phyloP scores from a whole-genome alignment of 345 rosid species.

The Acer saccharum region DNA sequence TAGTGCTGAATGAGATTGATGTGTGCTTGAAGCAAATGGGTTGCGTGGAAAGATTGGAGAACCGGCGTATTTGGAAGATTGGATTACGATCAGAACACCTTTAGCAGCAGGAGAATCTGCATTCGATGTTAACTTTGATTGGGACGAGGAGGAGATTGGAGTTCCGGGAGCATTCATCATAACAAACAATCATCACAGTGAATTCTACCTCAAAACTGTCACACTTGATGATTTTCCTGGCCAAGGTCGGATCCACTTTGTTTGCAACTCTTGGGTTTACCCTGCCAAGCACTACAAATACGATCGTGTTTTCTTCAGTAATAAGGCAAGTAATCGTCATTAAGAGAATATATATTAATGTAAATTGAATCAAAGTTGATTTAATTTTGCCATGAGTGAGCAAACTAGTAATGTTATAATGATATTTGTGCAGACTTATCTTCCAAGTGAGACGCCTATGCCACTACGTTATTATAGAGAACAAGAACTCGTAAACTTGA shows the following conservation, averaged over 20 bases:
- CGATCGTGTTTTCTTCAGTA: conserved; percentile 76
- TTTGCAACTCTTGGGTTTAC: conserved; percentile 90
- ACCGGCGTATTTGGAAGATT: conserved; percentile 55
- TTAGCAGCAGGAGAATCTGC: conserved; percentile 51
- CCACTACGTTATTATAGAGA: conserved; percentile 56
- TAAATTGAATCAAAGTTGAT: neutral
- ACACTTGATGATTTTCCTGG: conserved; percentile 77
- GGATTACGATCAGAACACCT: conserved; percentile 35
- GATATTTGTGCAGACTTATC: conserved; percentile 54
- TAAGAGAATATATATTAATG: neutral
- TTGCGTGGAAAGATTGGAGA: conserved; percentile 57
- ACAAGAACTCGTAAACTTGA: conserved; percentile 57
- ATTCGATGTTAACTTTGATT: conserved; percentile 52
- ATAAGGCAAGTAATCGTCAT: conserved; percentile 47
- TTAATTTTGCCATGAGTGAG: neutral
- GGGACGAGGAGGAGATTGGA: conserved; percentile 57
- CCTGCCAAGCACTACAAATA: conserved; percentile 50
- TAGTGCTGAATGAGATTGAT: neutral
- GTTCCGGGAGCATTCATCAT: conserved; percentile 70
- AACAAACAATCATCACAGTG: conserved; percentile 56
- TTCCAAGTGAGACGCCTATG: conserved; percentile 67
- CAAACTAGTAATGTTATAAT: neutral
- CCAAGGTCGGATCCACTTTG: conserved; percentile 63
- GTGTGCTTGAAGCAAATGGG: conserved; percentile 31
- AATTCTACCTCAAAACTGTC: conserved; percentile 72